Percentiles rank a stretch among this genome's conserved stretches.
Evolutionary conservation across 495 filamentous ascomycete genomes (phyloP).

Genomic region (Penicillium flavigenum): DNA sequence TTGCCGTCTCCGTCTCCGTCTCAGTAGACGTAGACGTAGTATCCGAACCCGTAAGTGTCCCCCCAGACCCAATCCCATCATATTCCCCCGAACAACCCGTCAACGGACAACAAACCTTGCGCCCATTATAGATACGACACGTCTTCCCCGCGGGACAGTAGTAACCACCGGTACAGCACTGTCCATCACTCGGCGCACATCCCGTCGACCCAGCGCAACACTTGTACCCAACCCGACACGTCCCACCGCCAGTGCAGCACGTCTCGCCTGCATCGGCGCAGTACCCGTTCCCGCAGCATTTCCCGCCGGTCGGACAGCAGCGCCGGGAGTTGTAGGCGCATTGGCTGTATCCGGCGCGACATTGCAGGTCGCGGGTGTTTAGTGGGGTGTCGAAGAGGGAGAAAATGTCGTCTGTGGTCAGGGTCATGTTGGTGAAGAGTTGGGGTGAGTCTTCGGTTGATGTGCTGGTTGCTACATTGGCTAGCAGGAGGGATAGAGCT

Average conservation of each 20-base stretch:
- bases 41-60: not conserved
- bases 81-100: conserved; percentile 19
- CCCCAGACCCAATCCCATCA: not conserved
- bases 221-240: conserved; percentile 21
- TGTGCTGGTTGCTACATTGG: conserved; percentile 1
- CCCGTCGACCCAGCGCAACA: conserved; percentile 18
- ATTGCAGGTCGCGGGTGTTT: conserved; percentile 3
- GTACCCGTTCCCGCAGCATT: conserved; percentile 23
- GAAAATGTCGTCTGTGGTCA: not conserved
- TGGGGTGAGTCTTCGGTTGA: conserved; percentile 8
- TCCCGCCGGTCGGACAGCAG: conserved; percentile 16
- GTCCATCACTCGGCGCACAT: conserved; percentile 18
- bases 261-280: conserved; percentile 16
- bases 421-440: conserved; percentile 9
- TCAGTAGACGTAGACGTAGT: not conserved
- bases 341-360: conserved; percentile 14
- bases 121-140: conserved; percentile 17
- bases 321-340: conserved; percentile 15
- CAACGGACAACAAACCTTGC: conserved; percentile 20
- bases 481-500: conserved; percentile 6
- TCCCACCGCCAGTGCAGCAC: conserved; percentile 20
- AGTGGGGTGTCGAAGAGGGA: conserved; percentile 11
- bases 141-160: conserved; percentile 23
- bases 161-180: conserved; percentile 23
- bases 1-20: conserved; percentile 1